These are phyloP conservation scores for Solanum chaucha DNA, from an alignment of 257 asterid species.

Conservation along the genomic window DNA sequence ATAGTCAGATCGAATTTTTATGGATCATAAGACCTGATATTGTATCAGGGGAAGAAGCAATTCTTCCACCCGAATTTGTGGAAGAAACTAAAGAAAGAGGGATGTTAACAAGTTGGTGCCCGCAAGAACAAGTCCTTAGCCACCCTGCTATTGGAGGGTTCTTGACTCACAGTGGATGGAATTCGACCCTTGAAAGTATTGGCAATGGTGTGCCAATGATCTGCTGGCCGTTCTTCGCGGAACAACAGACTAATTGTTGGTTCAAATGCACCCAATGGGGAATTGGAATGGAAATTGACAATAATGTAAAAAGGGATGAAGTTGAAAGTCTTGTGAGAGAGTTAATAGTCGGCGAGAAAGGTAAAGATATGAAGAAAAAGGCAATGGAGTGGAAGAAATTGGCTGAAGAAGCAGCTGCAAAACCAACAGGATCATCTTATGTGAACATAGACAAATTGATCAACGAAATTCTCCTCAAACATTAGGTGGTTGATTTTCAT, in stretches of 20 bases:
- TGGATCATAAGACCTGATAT: conserved; percentile 14
- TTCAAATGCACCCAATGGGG: conserved; percentile 2
- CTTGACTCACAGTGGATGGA: conserved; percentile 14
- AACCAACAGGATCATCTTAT: not conserved
- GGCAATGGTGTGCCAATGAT: conserved; percentile 12
- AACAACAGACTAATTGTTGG: conserved; percentile 6
- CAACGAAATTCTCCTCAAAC: not conserved
- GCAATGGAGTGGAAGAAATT: conserved; percentile 5
- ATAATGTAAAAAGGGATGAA: conserved; percentile 3
- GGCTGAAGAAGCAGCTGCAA: not conserved
- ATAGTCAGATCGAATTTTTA: conserved; percentile 1
- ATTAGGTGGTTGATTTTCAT: not conserved
- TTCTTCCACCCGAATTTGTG: conserved; percentile 2
- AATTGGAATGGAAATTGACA: conserved; percentile 10
- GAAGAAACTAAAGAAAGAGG: conserved; percentile 10
- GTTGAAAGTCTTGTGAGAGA: conserved; percentile 8
- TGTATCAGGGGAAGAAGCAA: conserved; percentile 5
- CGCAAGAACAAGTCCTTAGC: conserved; percentile 6
- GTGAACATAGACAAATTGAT: not conserved
- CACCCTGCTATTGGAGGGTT: conserved; percentile 8
- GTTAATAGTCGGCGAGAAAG: conserved; percentile 3
- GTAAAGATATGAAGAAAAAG: conserved; percentile 1
- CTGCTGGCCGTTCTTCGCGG: conserved; percentile 17
- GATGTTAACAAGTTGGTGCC: conserved; percentile 8
- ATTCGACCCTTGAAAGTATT: conserved; percentile 9